Conservation (phyloP, 768 basidiomycete species). For the Wakefieldia striispora region DNA sequence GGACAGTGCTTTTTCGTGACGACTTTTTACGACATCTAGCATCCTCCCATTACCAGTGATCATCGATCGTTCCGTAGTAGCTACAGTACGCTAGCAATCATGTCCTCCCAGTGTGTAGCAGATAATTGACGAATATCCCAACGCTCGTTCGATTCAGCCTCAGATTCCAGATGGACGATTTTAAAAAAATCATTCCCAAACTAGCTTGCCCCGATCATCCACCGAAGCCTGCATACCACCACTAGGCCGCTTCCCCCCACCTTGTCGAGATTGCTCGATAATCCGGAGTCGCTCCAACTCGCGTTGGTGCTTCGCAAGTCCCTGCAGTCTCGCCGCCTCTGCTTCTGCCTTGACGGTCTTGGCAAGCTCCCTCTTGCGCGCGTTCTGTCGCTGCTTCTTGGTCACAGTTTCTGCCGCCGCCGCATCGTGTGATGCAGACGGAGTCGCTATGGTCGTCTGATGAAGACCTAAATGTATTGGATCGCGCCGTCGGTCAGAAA, state of each 20-base stretch:
- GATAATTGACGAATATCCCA: constrained; percentile 21
- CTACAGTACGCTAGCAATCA: constrained; percentile 15
- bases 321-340: constrained; percentile 49
- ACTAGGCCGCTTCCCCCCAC: constrained; percentile 33
- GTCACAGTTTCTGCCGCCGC: constrained; percentile 48
- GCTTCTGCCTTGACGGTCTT: constrained; percentile 57
- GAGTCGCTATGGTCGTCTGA: constrained; percentile 11
- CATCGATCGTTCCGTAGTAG: neutral
- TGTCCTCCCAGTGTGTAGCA: constrained; percentile 12
- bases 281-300: constrained; percentile 56
- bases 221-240: constrained; percentile 66
- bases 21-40: constrained; percentile 23
- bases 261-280: constrained; percentile 38
- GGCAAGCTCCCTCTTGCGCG: constrained; percentile 51
- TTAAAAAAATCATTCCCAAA: constrained; percentile 43
- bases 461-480: constrained; percentile 11
- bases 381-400: constrained; percentile 72
- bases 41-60: constrained; percentile 15
- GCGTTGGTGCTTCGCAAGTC: constrained; percentile 56
- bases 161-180: constrained; percentile 2
- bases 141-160: neutral
- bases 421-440: constrained; percentile 12
- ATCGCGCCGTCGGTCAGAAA: constrained; percentile 1
- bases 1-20: constrained; percentile 12
- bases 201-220: constrained; percentile 53